Evolutionary conservation across 1,284 basidiomycete species (phyloP).

Genomic region (Mycosarcoma maydis): DNA sequence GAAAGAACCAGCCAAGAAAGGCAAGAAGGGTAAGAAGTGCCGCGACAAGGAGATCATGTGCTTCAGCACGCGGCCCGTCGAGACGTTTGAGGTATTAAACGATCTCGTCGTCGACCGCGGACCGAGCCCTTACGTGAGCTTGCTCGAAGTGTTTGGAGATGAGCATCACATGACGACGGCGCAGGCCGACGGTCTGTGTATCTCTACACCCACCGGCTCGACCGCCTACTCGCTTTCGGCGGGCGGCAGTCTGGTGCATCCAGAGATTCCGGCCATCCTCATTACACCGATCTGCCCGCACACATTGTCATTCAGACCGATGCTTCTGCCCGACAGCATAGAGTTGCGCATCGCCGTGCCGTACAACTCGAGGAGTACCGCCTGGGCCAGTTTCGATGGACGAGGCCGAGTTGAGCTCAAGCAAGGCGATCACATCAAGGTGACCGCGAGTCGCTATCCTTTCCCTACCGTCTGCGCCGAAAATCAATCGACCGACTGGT

Average conservation of each 20-base stretch:
- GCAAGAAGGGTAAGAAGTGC: conserved; percentile 49
- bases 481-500: conserved; percentile 98
- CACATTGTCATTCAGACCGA: conserved; percentile 96
- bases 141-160: conserved; percentile 95
- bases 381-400: conserved; percentile 99
- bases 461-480: conserved; percentile 98
- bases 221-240: conserved; percentile 95
- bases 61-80: conserved; percentile 91
- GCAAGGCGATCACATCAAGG: conserved; percentile 97
- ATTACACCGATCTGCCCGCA: conserved; percentile 99
- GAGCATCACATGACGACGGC: conserved; percentile 99
- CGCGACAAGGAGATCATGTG: conserved; percentile 99
- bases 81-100: conserved; percentile 97
- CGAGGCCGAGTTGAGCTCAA: conserved; percentile 85
- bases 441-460: conserved; percentile 95
- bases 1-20: conserved; percentile 73
- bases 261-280: conserved; percentile 93
- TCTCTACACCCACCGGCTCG: conserved; percentile 96
- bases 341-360: conserved; percentile 97
- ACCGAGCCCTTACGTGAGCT: conserved; percentile 95
- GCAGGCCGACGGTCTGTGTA: conserved; percentile 94
- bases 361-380: conserved; percentile 96
- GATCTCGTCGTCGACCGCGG: conserved; percentile 98
- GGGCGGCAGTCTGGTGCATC: conserved; percentile 96
- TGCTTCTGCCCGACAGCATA: conserved; percentile 96